Evolutionary conservation across 441 rosid species (phyloP).

Genomic region (Theobroma grandiflorum): DNA sequence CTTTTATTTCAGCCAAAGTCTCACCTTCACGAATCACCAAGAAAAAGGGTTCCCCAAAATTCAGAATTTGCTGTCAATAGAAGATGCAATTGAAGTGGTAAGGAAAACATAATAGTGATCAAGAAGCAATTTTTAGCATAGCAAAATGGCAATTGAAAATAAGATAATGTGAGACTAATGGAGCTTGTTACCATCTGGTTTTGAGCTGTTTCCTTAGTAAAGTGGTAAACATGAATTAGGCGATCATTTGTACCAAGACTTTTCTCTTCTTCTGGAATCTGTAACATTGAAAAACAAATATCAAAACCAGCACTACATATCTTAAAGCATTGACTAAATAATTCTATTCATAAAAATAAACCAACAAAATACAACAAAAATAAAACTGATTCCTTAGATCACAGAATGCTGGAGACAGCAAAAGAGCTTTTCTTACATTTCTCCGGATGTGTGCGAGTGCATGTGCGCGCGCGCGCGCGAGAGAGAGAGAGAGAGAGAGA

Average conservation of each 20-base stretch:
- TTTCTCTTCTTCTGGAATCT: constrained; percentile 86
- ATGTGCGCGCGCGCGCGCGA: background rate
- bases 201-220: constrained; percentile 70
- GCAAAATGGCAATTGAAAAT: background rate
- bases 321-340: background rate
- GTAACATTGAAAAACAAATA: constrained; percentile 27
- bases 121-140: background rate
- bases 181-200: constrained; percentile 51
- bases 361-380: background rate
- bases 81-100: background rate
- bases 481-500: background rate
- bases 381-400: background rate
- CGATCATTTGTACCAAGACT: constrained; percentile 76
- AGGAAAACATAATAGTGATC: constrained; percentile 8
- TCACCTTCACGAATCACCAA: constrained; percentile 56
- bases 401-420: constrained; percentile 4
- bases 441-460: background rate
- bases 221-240: constrained; percentile 73
- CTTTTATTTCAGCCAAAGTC: constrained; percentile 52
- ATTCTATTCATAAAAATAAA: background rate
- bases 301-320: background rate
- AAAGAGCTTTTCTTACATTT: background rate
- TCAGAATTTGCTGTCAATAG: constrained; percentile 46
- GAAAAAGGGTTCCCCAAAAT: constrained; percentile 65
- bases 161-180: background rate